These are phyloP conservation scores for Talaromyces sp. DNA, from an alignment of 2,329 filamentous ascomycete genomes.

Conservation along the genomic window DNA sequence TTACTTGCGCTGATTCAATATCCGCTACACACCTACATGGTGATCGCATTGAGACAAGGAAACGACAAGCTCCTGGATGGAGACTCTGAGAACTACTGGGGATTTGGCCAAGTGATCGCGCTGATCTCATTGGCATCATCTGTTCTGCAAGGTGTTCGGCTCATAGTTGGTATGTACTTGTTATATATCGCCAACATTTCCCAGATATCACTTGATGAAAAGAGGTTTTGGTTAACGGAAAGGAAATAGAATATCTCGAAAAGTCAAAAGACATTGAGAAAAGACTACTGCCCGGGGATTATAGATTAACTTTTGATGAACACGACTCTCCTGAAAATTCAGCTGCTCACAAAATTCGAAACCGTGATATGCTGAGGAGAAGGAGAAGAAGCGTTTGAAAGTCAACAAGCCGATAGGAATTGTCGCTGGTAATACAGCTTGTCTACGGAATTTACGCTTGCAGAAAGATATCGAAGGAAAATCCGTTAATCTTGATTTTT, in stretches of 20 bases:
- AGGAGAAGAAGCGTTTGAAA: neutral
- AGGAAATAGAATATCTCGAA: neutral
- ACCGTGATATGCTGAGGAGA: neutral
- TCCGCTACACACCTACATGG: neutral
- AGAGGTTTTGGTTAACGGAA: neutral
- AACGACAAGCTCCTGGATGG: neutral
- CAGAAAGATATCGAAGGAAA: neutral
- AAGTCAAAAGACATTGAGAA: neutral
- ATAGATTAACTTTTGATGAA: neutral
- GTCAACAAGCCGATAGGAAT: neutral
- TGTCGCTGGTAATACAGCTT: neutral
- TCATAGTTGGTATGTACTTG: neutral
- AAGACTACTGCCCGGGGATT: neutral
- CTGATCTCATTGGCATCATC: neutral
- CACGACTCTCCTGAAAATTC: neutral
- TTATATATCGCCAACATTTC: neutral
- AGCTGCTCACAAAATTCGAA: neutral
- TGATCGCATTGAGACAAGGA: neutral
- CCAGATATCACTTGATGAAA: neutral
- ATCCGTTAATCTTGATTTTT: neutral
- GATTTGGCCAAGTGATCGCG: neutral
- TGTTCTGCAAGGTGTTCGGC: neutral
- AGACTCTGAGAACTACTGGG: slow-evolving; percentile 3
- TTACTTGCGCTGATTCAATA: neutral
- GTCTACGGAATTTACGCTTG: neutral